A percentile compares a stretch with the other conserved stretches of the same genome.
These are phyloP conservation scores for Serendipita sp. DNA, from an alignment of 768 basidiomycete genomes.

Conservation along the genomic window DNA sequence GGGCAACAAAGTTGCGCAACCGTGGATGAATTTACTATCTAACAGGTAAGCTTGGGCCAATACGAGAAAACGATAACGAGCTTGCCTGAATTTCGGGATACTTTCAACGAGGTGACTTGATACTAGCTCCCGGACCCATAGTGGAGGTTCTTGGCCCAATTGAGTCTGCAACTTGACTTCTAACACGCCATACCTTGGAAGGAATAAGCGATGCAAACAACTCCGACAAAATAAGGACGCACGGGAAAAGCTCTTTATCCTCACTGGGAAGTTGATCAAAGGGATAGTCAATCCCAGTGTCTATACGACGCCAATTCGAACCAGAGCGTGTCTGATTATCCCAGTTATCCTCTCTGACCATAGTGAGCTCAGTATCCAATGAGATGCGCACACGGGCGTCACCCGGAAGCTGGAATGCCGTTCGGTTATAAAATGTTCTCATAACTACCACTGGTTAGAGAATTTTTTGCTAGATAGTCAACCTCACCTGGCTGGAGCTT, in stretches of 20 bases:
- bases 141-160: constrained; percentile 83
- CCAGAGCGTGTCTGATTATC: constrained; percentile 62
- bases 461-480: background rate
- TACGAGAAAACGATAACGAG: constrained; percentile 5
- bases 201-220: background rate
- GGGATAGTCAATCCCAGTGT: constrained; percentile 84
- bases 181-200: constrained; percentile 64
- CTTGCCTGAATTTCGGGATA: constrained; percentile 89
- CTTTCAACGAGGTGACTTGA: constrained; percentile 91
- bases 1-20: constrained; percentile 84
- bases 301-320: constrained; percentile 86
- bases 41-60: background rate
- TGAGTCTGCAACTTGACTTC: constrained; percentile 98
- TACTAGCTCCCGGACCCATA: constrained; percentile 95
- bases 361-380: constrained; percentile 87
- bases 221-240: constrained; percentile 12
- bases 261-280: constrained; percentile 57
- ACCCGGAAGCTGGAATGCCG: constrained; percentile 96
- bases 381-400: constrained; percentile 98
- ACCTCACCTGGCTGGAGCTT: constrained; percentile 63
- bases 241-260: constrained; percentile 91
- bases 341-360: constrained; percentile 95
- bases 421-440: constrained; percentile 96
- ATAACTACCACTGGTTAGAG: constrained; percentile 39
- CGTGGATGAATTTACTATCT: constrained; percentile 82